Conservation (phyloP, 805 yeast species). For the Yarrowia osloensis region DNA sequence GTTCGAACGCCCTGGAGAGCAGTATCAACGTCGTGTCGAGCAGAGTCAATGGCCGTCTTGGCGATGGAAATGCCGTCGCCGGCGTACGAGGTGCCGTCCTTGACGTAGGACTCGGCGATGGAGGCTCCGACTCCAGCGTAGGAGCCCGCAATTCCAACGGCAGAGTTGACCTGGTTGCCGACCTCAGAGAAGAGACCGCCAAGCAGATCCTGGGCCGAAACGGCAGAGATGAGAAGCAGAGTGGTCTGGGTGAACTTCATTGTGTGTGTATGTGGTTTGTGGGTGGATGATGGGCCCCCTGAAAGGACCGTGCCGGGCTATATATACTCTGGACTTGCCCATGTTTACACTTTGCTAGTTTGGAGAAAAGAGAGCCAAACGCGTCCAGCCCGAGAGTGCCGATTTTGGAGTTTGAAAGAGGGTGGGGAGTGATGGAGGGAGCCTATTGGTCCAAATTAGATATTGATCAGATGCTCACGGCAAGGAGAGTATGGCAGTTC, state of each 20-base stretch:
- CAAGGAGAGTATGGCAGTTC: not conserved
- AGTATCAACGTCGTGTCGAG: conserved; percentile 22
- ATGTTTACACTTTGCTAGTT: conserved; percentile 18
- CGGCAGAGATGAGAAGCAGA: conserved; percentile 10
- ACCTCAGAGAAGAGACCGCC: conserved; percentile 25
- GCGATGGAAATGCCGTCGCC: conserved; percentile 29
- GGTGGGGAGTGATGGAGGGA: not conserved
- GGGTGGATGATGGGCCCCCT: not conserved
- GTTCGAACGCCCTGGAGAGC: conserved; percentile 3
- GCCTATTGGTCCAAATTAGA: not conserved
- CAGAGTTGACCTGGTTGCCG: conserved; percentile 19
- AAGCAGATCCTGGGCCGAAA: conserved; percentile 11
- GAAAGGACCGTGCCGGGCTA: not conserved
- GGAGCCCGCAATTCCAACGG: conserved; percentile 16
- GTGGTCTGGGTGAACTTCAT: conserved; percentile 25
- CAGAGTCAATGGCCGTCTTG: conserved; percentile 30
- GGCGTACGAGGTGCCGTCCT: conserved; percentile 27
- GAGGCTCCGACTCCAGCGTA: conserved; percentile 28
- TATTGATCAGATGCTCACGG: too few species aligned
- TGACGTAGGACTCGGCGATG: conserved; percentile 29
- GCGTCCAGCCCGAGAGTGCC: conserved; percentile 8
- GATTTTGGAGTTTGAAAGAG: not conserved
- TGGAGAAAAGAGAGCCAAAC: conserved; percentile 19
- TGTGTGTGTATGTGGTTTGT: not conserved
- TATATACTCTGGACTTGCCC: conserved; percentile 13